These are phyloP conservation scores for Apodospora peruviana DNA, from an alignment of 495 filamentous ascomycete genomes.

Conservation along the genomic window DNA sequence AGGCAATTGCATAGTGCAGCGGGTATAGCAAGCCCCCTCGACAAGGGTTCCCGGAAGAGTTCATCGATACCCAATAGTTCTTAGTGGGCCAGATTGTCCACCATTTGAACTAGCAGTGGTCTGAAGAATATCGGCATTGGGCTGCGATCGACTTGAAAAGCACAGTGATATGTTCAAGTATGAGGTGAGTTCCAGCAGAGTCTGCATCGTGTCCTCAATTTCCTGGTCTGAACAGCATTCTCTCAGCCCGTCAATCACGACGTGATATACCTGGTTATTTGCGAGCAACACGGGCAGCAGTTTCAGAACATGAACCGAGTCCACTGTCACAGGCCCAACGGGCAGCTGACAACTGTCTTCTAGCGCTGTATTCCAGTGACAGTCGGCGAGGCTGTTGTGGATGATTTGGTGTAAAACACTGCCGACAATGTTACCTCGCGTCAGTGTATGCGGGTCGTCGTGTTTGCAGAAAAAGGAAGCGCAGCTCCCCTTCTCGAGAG, in stretches of 20 bases:
- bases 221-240: neutral
- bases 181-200: neutral
- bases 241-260: neutral
- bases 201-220: neutral
- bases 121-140: conserved; percentile 10
- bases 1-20: too few species aligned
- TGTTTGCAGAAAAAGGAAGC: conserved; percentile 4
- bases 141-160: neutral
- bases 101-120: too few species aligned
- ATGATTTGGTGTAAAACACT: conserved; percentile 2
- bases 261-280: neutral
- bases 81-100: too few species aligned
- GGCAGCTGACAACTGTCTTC: neutral
- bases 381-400: neutral
- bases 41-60: too few species aligned
- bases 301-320: neutral
- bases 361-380: neutral
- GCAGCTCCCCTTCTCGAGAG: neutral
- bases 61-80: too few species aligned
- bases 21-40: too few species aligned
- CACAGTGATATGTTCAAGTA: neutral
- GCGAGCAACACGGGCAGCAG: neutral
- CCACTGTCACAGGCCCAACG: neutral
- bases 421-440: neutral
- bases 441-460: neutral